Evolutionary conservation across 1,139 yeast genomes (phyloP), one percentile per base, ranked within the genome.

Genomic region (Geotrichum klebahnii): DNA sequence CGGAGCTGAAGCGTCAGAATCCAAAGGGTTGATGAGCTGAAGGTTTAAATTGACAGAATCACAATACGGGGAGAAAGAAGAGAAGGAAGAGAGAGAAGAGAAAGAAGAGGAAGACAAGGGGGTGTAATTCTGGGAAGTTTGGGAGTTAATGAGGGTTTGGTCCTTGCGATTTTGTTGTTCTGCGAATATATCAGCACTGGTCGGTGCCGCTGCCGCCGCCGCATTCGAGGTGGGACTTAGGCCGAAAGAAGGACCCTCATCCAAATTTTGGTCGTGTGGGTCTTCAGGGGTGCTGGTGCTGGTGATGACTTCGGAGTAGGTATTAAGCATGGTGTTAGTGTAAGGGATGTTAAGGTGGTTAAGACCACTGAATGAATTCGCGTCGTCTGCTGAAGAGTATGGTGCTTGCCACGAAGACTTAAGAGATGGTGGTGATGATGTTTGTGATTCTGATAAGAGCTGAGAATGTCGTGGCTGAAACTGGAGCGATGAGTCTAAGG

Each of bases 121-220:
- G 37, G 45, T 42, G 45, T 37, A n/a, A 8, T 23, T 37, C 29
- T 37, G 41, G 16, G 34, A 31, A 31, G 29, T 19, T 23, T 20
- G 24, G 24, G 34, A 8, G 17, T 26, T 26, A 26, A 6, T 26
- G 5, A 5, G 14, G n/a, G 36, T 19, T 17, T 28, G 35, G 41
- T 23, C 12, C 20, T 12, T 24, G 32, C 9, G 22, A 14, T 12
- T 28, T 19, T 32, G 38, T 10, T 32, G 31, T 23, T 26, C 26
- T 33, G 37, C 37, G 45, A 42, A 42, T 42, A 42, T 42, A 23
- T 42, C 45, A 42, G 45, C 45, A 42, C 38, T 33, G 45, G 22
- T n/a, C 35, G 14, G 26, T 17, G 24, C 24, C 34, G 12, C 40
- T 4, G 28, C 10, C 12, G 8, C 34, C 16, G n/a, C 14, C 9